phyloP scores from a whole-genome alignment of 805 yeast species.

The Wickerhamiella australiensis region DNA sequence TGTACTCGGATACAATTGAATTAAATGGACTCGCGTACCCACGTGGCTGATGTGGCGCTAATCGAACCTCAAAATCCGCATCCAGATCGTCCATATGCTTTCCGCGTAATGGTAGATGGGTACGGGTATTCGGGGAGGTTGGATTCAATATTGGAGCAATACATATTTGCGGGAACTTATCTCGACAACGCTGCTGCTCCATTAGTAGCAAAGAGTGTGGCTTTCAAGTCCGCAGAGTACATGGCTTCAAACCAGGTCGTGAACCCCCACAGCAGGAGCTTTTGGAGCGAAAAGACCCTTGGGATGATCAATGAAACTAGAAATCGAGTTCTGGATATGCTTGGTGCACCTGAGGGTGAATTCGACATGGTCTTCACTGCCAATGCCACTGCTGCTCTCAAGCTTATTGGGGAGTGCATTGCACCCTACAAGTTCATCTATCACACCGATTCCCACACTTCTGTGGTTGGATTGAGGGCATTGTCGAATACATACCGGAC shows the following conservation, averaged over 20 bases:
- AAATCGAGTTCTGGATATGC: constrained; percentile 25
- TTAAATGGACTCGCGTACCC: no score
- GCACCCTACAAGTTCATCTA: constrained; percentile 23
- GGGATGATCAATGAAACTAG: constrained; percentile 25
- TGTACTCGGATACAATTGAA: no score
- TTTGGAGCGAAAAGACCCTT: constrained; percentile 27
- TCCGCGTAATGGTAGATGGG: not conserved
- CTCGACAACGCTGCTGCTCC: constrained; percentile 38
- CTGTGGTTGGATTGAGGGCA: constrained; percentile 32
- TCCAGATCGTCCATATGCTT: not conserved
- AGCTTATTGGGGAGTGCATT: constrained; percentile 29
- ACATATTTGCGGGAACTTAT: constrained; percentile 22
- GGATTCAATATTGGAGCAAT: constrained; percentile 15
- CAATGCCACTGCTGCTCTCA: constrained; percentile 34
- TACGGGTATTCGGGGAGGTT: constrained; percentile 12
- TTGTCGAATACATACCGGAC: constrained; percentile 30
- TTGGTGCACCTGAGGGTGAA: constrained; percentile 29
- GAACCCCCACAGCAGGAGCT: constrained; percentile 35
- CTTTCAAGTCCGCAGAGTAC: constrained; percentile 22
- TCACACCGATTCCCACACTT: constrained; percentile 33
- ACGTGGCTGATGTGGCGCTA: not conserved
- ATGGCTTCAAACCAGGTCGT: constrained; percentile 25
- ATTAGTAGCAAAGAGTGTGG: constrained; percentile 26
- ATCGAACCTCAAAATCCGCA: not conserved
- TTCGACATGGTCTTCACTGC: constrained; percentile 33